Evolutionary conservation across 1,284 basidiomycete genomes (phyloP).

Genomic region (Taiwanofungus camphoratus): DNA sequence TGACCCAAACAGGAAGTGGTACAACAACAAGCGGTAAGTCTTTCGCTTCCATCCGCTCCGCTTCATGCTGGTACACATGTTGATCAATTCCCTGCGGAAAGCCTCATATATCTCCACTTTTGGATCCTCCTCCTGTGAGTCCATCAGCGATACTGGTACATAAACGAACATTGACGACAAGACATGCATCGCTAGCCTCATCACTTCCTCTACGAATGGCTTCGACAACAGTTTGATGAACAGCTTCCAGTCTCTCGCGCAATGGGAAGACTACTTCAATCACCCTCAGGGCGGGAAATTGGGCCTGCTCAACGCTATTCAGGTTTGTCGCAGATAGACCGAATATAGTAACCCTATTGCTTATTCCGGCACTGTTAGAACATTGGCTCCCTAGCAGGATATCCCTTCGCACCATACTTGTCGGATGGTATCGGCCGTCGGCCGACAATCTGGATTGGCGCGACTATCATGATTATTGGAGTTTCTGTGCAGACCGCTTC

Average conservation of each 20-base stretch:
- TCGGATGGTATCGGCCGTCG: slow-evolving; percentile 66
- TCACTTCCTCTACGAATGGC: slow-evolving; percentile 72
- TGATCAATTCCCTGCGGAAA: slow-evolving; percentile 25
- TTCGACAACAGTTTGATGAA: slow-evolving; percentile 79
- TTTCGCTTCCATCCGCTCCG: neutral
- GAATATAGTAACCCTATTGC: neutral
- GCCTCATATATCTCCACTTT: slow-evolving; percentile 55
- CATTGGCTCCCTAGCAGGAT: slow-evolving; percentile 59
- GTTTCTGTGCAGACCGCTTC: slow-evolving; percentile 70
- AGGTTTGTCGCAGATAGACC: slow-evolving; percentile 36
- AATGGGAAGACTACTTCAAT: slow-evolving; percentile 57
- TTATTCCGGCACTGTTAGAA: slow-evolving; percentile 35
- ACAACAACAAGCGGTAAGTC: slow-evolving; percentile 61
- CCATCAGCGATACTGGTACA: neutral
- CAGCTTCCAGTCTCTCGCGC: slow-evolving; percentile 58
- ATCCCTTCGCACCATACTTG: slow-evolving; percentile 65
- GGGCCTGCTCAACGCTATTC: slow-evolving; percentile 73
- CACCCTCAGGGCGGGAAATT: slow-evolving; percentile 50
- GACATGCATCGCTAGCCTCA: slow-evolving; percentile 39
- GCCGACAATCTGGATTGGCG: slow-evolving; percentile 56
- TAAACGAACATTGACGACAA: slow-evolving; percentile 5
- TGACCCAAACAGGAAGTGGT: slow-evolving; percentile 64
- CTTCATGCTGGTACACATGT: slow-evolving; percentile 1
- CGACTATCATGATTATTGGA: slow-evolving; percentile 56
- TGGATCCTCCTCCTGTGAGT: slow-evolving; percentile 66